Base-by-base conservation (phyloP, 148 eudicot species). In the Salicornia ramosissima region DNA sequence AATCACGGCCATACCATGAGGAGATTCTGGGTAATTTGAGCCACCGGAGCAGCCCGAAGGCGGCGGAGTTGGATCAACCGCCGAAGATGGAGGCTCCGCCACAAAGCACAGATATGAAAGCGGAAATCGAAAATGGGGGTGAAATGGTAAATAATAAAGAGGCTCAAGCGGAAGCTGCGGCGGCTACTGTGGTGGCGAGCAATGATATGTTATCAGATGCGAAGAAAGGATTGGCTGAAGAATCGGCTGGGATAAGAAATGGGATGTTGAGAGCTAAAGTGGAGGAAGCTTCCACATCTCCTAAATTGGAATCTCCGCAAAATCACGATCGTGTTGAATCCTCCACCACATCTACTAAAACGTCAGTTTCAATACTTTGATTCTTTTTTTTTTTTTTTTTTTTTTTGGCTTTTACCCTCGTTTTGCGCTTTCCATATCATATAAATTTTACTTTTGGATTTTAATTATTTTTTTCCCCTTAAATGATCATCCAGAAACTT, bases 1-100 rank as follows among this genome's bases (percentile, higher is more conserved):
- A 83, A 63, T 96, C 99, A 0, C 74, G 96, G 30, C 90, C 83
- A 26, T 71, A 64, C 43, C 74, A 62, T 1, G 86, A 83, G n/a
- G 96, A 89, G 6, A 83, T 64, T 66, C 78, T 47, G 10, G 54
- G 69, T 16, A 57, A 14, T 26, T 64, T 63, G 15, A 79, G 78
- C 13, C 72, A 64, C 19, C 83, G 85, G 50, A 83, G 78, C 70
- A 80, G 73, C 61, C 76, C 85, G 3, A 86, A 90, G 76, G 50
- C 26, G 76, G 50, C 26, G 13, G 84, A 84, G 57, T 39, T 60
- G 24, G 84, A 83, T 80, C 83, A 78, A 64, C 15, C 68, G 8
- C 56, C 79, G 0, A 85, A 83, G 57, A 30, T 56, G 1, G 88
- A 85, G 25, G 70, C 57, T 2, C 79, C 75, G 10, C 74, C 84